Percentiles rank a stretch among this genome's conserved stretches.
phyloP scores from a whole-genome alignment of 176 grass and related monocot species.

The Dactylis glomerata region DNA sequence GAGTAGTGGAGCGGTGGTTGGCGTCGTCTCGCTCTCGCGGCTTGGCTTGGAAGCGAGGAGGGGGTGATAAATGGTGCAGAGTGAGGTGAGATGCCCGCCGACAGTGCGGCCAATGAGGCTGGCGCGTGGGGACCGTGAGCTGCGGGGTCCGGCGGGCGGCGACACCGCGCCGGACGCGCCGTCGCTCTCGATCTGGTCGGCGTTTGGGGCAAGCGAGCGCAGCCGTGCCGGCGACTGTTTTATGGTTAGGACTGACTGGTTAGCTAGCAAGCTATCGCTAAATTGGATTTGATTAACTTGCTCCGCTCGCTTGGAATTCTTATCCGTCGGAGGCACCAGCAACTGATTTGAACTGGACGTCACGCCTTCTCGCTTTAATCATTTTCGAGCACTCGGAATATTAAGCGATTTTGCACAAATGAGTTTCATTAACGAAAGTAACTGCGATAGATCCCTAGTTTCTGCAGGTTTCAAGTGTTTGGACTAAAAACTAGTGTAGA shows the following conservation, averaged over 20 bases:
- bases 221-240: constrained; percentile 4
- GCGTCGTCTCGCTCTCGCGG: neutral
- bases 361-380: neutral
- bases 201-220: neutral
- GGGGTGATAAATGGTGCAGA: neutral
- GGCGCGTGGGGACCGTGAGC: neutral
- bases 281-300: neutral
- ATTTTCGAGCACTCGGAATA: neutral
- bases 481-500: no score
- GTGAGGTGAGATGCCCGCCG: constrained; percentile 19
- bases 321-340: neutral
- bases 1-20: constrained; percentile 30
- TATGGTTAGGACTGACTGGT: neutral
- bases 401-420: no score
- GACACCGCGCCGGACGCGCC: neutral
- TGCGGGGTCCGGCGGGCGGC: constrained; percentile 1
- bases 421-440: no score
- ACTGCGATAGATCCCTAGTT: no score
- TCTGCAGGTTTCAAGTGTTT: no score
- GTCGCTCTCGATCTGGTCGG: neutral
- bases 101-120: neutral
- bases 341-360: neutral
- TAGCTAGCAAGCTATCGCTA: neutral
- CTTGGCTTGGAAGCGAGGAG: constrained; percentile 55
- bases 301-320: neutral